Evolutionary conservation across 768 basidiomycete genomes (phyloP).

Genomic region (Piloderma croceum): DNA sequence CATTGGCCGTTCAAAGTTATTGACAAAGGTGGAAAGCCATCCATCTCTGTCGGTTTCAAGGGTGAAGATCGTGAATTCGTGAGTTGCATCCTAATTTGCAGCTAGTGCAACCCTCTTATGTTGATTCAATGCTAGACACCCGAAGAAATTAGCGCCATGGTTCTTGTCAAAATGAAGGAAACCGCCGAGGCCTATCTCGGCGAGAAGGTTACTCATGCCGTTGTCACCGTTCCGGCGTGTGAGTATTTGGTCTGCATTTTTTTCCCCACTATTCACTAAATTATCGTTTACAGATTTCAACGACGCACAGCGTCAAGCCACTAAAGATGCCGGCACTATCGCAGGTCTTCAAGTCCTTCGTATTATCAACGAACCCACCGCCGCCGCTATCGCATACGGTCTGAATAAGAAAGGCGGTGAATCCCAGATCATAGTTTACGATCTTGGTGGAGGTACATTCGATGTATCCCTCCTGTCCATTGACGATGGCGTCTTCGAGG

Average conservation of each 20-base stretch:
- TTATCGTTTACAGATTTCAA: conserved; percentile 72
- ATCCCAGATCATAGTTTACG: conserved; percentile 95
- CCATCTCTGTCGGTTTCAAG: conserved; percentile 73
- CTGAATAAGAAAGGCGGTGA: conserved; percentile 94
- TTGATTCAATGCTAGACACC: too few species aligned
- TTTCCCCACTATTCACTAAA: conserved; percentile 2
- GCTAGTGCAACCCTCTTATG: background rate
- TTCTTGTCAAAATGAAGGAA: conserved; percentile 97
- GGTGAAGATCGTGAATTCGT: conserved; percentile 80
- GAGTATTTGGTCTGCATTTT: conserved; percentile 20
- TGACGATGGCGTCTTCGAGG: conserved; percentile 90
- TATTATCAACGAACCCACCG: conserved; percentile 97
- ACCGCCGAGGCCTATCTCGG: conserved; percentile 98
- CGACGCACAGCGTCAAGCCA: conserved; percentile 98
- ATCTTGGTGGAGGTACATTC: conserved; percentile 98
- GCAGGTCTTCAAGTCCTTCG: conserved; percentile 92
- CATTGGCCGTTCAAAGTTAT: conserved; percentile 87
- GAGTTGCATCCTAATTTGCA: conserved; percentile 25
- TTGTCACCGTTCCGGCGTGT: conserved; percentile 97
- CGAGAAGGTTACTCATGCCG: conserved; percentile 92
- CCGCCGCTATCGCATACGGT: conserved; percentile 96
- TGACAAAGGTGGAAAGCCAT: conserved; percentile 78
- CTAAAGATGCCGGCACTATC: conserved; percentile 95
- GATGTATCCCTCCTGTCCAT: conserved; percentile 96
- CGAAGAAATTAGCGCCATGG: conserved; percentile 94